These are phyloP conservation scores for Nemania bipapillata DNA, from an alignment of 2,329 filamentous ascomycete species.

Conservation along the genomic window DNA sequence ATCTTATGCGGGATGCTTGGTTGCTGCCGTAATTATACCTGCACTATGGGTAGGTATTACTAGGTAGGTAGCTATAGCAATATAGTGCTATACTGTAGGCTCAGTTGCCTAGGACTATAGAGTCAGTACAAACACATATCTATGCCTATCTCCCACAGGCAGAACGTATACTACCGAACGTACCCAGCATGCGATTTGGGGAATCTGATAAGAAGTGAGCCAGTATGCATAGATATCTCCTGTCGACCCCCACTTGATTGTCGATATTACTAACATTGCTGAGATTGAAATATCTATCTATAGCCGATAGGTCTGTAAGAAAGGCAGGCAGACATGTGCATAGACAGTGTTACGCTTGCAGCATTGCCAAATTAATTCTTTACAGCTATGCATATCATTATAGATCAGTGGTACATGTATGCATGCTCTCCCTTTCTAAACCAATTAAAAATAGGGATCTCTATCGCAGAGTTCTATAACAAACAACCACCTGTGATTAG, in stretches of 20 bases:
- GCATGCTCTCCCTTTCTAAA: background rate
- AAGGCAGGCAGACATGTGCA: background rate
- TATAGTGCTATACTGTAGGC: too few relatives aligned
- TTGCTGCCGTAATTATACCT: too few relatives aligned
- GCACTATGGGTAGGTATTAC: too few relatives aligned
- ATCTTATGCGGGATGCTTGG: too few relatives aligned
- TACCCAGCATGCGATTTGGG: background rate
- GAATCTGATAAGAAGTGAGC: background rate
- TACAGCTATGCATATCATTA: too few relatives aligned
- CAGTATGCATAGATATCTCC: background rate
- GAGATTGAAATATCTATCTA: constrained; percentile 1
- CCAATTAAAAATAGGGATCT: background rate
- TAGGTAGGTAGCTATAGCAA: too few relatives aligned
- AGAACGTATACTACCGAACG: too few relatives aligned
- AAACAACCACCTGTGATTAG: background rate
- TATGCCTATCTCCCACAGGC: too few relatives aligned
- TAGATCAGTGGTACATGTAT: background rate
- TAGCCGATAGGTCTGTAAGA: too few relatives aligned
- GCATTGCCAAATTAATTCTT: constrained; percentile 3
- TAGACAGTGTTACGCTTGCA: background rate
- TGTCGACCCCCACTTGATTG: constrained; percentile 7
- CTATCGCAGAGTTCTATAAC: background rate
- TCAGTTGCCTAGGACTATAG: too few relatives aligned
- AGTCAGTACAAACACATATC: too few relatives aligned
- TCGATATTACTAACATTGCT: background rate